A percentile compares a stretch with the other conserved stretches of the same genome.
phyloP scores from a whole-genome alignment of 352 stramenopile species.

The Globisporangium carolinianum region DNA sequence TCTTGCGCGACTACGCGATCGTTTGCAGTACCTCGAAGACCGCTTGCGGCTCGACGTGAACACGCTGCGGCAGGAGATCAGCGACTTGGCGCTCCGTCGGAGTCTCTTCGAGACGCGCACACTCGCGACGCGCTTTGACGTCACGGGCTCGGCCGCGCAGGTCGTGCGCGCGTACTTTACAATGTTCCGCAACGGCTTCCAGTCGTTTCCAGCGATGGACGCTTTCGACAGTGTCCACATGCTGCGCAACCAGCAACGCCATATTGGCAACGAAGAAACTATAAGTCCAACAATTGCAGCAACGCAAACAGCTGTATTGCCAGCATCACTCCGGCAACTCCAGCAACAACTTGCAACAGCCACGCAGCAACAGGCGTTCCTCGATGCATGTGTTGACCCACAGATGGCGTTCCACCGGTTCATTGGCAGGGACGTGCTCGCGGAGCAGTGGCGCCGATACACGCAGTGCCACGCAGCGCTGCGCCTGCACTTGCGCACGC shows the following conservation, averaged over 20 bases:
- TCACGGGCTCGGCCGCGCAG: conserved; percentile 5
- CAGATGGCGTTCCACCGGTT: conserved; percentile 11
- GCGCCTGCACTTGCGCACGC: conserved; percentile 9
- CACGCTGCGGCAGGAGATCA: conserved; percentile 17
- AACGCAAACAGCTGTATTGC: not conserved
- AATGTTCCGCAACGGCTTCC: conserved; percentile 16
- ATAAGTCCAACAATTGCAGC: too few species aligned
- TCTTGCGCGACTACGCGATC: conserved; percentile 17
- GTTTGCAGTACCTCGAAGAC: conserved; percentile 17
- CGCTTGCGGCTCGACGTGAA: conserved; percentile 22
- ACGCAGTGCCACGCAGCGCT: conserved; percentile 11
- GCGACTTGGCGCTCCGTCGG: conserved; percentile 17
- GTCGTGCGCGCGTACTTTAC: conserved; percentile 18
- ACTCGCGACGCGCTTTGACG: conserved; percentile 7
- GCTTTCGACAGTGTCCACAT: not conserved
- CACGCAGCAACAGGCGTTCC: conserved; percentile 12
- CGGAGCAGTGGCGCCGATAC: conserved; percentile 16
- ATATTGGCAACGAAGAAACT: too few species aligned
- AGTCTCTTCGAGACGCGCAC: conserved; percentile 5
- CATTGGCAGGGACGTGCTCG: conserved; percentile 11
- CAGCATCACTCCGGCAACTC: not conserved
- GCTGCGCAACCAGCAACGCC: not conserved
- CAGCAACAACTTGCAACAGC: conserved; percentile 6
- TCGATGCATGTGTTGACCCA: conserved; percentile 7
- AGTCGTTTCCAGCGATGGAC: not conserved